Evolutionary conservation across 495 filamentous ascomycete genomes (phyloP), one percentile per base, ranked within the genome.

Genomic region (Penicillium atrosanguineum): DNA sequence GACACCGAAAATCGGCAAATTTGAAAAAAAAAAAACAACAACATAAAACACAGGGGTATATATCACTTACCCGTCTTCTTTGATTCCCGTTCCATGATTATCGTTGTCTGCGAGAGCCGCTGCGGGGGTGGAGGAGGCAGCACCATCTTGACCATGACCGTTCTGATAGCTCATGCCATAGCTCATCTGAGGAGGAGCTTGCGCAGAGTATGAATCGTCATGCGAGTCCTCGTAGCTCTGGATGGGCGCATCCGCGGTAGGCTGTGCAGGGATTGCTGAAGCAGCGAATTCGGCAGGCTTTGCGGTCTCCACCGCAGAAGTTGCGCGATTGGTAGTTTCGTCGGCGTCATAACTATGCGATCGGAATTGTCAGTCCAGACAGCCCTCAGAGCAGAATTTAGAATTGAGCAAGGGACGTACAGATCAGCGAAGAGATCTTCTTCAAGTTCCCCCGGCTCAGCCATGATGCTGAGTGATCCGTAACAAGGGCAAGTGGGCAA

Each of bases 341-440:
- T 95, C 90, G 48, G 91, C 92, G 61, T 95, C 90, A 67, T 97
- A 97, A 36, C 92, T 97, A 52, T 3, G 7, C 57, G 15, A 55
- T 19, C 45, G 46, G 23, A 46, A 29, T n/a, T 5, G 36, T 59
- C 31, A 58, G 60, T 48, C 11, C 4, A 43, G 25, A 31, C n/a
- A 23, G 20, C 20, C 12, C 8, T 62, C 23, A 55, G 55, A 38
- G 6, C 44, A 18, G 14, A 44, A 34, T 1, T 7, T 41, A 18
- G 14, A 44, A 34, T 1, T 7, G 44, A 41, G 23, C 21, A 52
- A 34, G 18, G 34, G 7, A 16, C 91, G 69, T 80, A 97, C 94
- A 98, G 83, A 76, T 98, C 94, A 58, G 91, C 94, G 69, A 98
- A 98, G 64, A 98, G 87, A 81, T 98, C 94, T 63, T 97, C 95